A percentile compares a stretch with the other conserved stretches of the same genome.
phyloP scores from a whole-genome alignment of 2,329 filamentous ascomycete genomes.

The Lojkania enalia region DNA sequence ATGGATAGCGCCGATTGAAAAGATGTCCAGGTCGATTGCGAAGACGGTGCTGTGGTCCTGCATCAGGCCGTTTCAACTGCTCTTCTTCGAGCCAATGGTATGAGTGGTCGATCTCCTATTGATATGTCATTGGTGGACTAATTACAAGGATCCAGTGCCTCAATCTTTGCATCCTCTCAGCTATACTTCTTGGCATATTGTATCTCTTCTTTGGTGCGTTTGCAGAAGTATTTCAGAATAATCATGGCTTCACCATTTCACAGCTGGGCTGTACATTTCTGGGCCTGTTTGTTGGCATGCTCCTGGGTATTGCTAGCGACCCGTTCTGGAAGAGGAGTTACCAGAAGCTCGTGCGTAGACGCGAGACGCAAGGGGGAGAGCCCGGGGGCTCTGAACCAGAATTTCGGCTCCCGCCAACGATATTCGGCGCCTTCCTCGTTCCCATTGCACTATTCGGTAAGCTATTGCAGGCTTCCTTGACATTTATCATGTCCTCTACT shows the following conservation, averaged over 20 bases:
- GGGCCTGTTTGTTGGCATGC: constrained; percentile 65
- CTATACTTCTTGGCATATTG: constrained; percentile 81
- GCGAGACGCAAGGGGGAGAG: constrained; percentile 56
- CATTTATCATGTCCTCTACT: constrained; percentile 33
- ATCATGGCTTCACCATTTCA: constrained; percentile 77
- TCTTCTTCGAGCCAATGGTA: constrained; percentile 79
- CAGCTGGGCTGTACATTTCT: constrained; percentile 80
- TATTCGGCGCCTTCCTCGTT: constrained; percentile 71
- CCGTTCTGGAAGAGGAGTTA: constrained; percentile 69
- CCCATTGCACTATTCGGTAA: constrained; percentile 78
- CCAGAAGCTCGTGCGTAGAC: constrained; percentile 58
- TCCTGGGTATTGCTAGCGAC: constrained; percentile 63
- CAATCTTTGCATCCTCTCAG: constrained; percentile 78
- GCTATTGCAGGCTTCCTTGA: constrained; percentile 29
- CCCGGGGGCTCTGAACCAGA: constrained; percentile 75
- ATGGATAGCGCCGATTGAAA: constrained; percentile 79
- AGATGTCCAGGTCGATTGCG: constrained; percentile 66
- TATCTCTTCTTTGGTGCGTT: constrained; percentile 90
- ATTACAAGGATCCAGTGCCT: constrained; percentile 55
- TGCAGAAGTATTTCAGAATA: constrained; percentile 72
- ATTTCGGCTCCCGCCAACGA: constrained; percentile 74
- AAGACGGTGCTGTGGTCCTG: constrained; percentile 56
- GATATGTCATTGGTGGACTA: constrained; percentile 29
- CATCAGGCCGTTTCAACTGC: constrained; percentile 73
- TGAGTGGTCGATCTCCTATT: constrained; percentile 11